Conservation (phyloP, 2,329 filamentous ascomycete genomes). For the Cercospora janseana region DNA sequence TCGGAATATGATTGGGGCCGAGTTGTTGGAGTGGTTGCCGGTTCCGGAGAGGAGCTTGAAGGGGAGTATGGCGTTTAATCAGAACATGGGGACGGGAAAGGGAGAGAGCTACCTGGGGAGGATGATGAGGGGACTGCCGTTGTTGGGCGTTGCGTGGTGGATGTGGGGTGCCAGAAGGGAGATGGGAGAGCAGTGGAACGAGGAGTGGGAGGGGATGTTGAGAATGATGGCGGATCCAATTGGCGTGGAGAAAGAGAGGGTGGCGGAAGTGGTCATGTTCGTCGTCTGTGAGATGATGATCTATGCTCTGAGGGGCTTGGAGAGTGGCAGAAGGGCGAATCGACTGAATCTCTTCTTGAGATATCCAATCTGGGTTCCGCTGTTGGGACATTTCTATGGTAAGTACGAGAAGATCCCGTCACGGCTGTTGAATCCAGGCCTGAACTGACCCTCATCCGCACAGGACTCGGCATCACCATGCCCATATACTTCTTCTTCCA, state of each 20-base stretch:
- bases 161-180: background rate
- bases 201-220: background rate
- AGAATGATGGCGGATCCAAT: background rate
- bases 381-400: constrained; percentile 34
- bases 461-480: constrained; percentile 33
- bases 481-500: constrained; percentile 43
- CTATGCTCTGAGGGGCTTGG: background rate
- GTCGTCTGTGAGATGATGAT: background rate
- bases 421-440: too few species aligned
- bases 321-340: constrained; percentile 8
- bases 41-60: constrained; percentile 27
- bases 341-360: constrained; percentile 4
- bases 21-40: constrained; percentile 35
- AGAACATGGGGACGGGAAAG: constrained; percentile 29
- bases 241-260: background rate
- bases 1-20: constrained; percentile 27
- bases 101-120: constrained; percentile 28
- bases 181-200: background rate
- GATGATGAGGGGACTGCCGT: constrained; percentile 8
- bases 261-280: background rate
- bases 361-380: constrained; percentile 25
- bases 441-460: background rate
- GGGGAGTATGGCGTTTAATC: constrained; percentile 36
- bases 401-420: background rate
- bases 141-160: constrained; percentile 13